Evolutionary conservation across 129 eudicot genomes (phyloP).

Genomic region (Glebionis coronaria): DNA sequence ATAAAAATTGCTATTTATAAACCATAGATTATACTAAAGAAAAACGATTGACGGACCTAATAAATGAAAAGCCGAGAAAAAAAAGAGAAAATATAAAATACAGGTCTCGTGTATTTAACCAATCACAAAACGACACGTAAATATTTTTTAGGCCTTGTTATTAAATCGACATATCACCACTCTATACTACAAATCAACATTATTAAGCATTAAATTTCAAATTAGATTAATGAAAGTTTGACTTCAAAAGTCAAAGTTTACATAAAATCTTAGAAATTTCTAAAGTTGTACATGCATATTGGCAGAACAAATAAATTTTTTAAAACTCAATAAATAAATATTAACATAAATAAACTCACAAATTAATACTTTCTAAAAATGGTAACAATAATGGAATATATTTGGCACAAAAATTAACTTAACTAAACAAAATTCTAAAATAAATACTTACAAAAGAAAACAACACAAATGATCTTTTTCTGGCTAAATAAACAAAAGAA

Average conservation of each 20-base stretch:
- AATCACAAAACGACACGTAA: too few species aligned
- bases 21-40: not conserved
- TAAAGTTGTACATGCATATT: not conserved
- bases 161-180: too few species aligned
- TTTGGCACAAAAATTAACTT: constrained; percentile 6
- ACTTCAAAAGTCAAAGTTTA: constrained; percentile 19
- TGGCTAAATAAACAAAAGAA: constrained; percentile 26
- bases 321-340: not conserved
- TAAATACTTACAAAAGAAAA: constrained; percentile 13
- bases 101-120: too few species aligned
- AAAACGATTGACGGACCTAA: too few species aligned
- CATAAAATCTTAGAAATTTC: not conserved
- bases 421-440: not conserved
- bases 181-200: too few species aligned
- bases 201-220: not conserved
- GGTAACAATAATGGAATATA: not conserved
- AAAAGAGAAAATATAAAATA: too few species aligned
- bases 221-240: constrained; percentile 2
- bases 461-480: constrained; percentile 21
- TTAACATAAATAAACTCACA: not conserved
- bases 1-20: not conserved
- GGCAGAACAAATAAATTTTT: not conserved
- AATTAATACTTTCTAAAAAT: not conserved
- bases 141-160: too few species aligned
- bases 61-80: too few species aligned